These are phyloP conservation scores for Saksenaea vasiformis DNA, from an alignment of 371 early-diverging fungal species.

Conservation along the genomic window DNA sequence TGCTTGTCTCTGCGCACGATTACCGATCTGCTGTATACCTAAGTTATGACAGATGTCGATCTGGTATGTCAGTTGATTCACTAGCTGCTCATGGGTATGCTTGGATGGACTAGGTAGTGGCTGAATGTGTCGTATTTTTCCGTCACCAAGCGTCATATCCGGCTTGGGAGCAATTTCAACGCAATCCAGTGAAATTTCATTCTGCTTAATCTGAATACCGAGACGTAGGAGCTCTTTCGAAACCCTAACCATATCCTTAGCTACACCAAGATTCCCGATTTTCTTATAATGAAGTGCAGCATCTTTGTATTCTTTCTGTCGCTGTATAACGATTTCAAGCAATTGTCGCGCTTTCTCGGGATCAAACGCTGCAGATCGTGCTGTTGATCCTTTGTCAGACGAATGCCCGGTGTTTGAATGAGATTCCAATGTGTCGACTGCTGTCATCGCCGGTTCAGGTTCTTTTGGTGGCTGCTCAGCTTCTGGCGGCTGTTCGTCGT, in stretches of 20 bases:
- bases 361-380: background rate
- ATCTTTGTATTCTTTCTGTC: constrained; percentile 64
- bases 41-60: constrained; percentile 66
- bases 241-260: constrained; percentile 57
- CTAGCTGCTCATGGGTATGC: constrained; percentile 47
- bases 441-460: no score
- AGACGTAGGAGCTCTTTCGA: constrained; percentile 46
- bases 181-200: constrained; percentile 19
- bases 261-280: constrained; percentile 46
- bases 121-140: constrained; percentile 35
- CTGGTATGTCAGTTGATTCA: constrained; percentile 61
- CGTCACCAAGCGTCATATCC: constrained; percentile 40
- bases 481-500: background rate
- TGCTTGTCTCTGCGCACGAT: constrained; percentile 13
- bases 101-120: constrained; percentile 3
- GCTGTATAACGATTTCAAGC: constrained; percentile 30
- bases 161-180: constrained; percentile 40
- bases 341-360: constrained; percentile 12
- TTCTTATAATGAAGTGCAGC: constrained; percentile 63
- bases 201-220: constrained; percentile 41
- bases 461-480: background rate
- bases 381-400: background rate
- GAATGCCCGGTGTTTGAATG: background rate
- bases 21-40: constrained; percentile 42
- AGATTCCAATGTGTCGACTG: background rate